Percentiles rank a stretch among this genome's conserved stretches.
phyloP scores from a whole-genome alignment of 2,329 filamentous ascomycete genomes.

The Exophiala aquamarina region DNA sequence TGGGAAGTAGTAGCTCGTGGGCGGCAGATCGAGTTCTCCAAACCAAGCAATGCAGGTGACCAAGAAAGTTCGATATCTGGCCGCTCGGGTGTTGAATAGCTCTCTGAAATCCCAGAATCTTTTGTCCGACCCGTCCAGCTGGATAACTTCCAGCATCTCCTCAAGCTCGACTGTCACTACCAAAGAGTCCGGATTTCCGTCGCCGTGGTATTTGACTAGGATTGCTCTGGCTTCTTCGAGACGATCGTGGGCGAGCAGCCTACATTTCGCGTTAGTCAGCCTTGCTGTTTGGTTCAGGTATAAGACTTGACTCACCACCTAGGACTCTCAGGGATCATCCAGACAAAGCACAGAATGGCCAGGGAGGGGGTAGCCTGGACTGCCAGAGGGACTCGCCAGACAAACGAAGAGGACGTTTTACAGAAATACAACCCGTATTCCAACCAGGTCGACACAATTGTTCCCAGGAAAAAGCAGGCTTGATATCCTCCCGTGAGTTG shows the following conservation, averaged over 20 bases:
- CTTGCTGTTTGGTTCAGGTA: too few relatives aligned
- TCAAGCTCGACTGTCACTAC: conserved; percentile 33
- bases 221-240: conserved; percentile 56
- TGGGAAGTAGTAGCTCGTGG: conserved; percentile 12
- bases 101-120: conserved; percentile 55
- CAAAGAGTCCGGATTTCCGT: conserved; percentile 38
- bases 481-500: conserved; percentile 43
- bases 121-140: conserved; percentile 11
- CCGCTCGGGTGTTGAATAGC: conserved; percentile 47
- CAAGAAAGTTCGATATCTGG: conserved; percentile 48
- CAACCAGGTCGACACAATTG: conserved; percentile 5
- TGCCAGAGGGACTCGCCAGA: conserved; percentile 61
- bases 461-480: conserved; percentile 1
- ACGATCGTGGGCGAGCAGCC: conserved; percentile 59
- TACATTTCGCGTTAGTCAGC: conserved; percentile 35
- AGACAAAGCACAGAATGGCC: conserved; percentile 50
- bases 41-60: conserved; percentile 40
- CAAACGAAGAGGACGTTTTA: conserved; percentile 38
- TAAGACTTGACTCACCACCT: conserved; percentile 46
- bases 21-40: conserved; percentile 23
- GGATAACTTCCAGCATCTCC: conserved; percentile 37
- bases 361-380: conserved; percentile 47
- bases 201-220: conserved; percentile 60
- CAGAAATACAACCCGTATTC: conserved; percentile 7
- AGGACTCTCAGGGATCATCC: conserved; percentile 59